Base-by-base conservation (phyloP, 371 early-diverging fungal genomes). In the Lichtheimia ramosa region DNA sequence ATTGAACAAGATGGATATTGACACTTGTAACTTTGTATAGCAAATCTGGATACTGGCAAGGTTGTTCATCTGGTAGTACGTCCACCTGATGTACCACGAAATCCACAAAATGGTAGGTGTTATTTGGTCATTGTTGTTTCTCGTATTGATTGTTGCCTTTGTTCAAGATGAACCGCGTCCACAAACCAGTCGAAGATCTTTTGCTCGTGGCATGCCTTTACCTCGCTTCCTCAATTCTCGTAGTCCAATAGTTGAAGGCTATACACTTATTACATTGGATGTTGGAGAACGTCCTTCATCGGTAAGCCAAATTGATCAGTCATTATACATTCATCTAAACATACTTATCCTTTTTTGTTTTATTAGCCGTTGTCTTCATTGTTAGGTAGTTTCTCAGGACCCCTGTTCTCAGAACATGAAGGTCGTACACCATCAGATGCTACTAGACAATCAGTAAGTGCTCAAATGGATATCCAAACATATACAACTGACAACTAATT, bases 41-140 rank as follows among this genome's bases (percentile, higher is more conserved):
- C 75, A 48, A 83, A 82, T 56, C 69, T 85, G 40, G 79, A 82
- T 56, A 74, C 82, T 61, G 85, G 85, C 34, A 81, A 83, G 54
- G 82, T 83, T 13, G 65, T 85, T 48, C 85, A 85, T 62, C 73
- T 85, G 46, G 85, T 85, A 16, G 74, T 83, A 23, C 66, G 85
- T 28, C 83, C 85, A 20, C 61, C 64, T 3, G 83, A 82, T 67
- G 81, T 77, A 13, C 85, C 85, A 23, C 66, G 66, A 15, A 85
- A 81, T 59, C 78, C 70, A 23, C 42, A 63, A 15, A 82, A 82
- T 66, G 83, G 85, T 85, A 79, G 61, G 41, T 56, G 34, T 41
- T 40, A 18, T 48, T 43, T 18, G 15, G 8, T 16, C 48, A 58
- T 50, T 41, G 42, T 6, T 25, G 20, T 28, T 49, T 39, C 27